Evolutionary conservation across 768 basidiomycete species (phyloP), one percentile per base, ranked within the genome.

Genomic region (Phaffia tasmanica): DNA sequence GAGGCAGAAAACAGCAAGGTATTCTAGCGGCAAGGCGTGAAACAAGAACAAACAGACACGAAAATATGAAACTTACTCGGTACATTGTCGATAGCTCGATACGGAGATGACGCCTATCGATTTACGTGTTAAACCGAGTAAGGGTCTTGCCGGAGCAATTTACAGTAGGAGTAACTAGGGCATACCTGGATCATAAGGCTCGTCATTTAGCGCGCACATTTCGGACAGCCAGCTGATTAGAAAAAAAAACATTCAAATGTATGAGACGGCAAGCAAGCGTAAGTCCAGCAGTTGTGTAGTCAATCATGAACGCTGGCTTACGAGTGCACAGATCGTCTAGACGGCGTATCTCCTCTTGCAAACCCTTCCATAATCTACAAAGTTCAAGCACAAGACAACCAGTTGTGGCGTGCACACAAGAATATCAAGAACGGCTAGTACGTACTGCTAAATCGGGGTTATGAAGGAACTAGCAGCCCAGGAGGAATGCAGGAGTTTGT

Each of bases 281-380:
- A n/a, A n/a, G n/a, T n/a, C n/a, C n/a, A n/a, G n/a, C n/a, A n/a
- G n/a, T n/a, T n/a, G n/a, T n/a, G n/a, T n/a, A n/a, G n/a, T n/a
- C n/a, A n/a, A n/a, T n/a, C n/a, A n/a, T n/a, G n/a, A n/a, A n/a
- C n/a, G n/a, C n/a, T n/a, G n/a, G n/a, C n/a, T n/a, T n/a, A n/a
- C n/a, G n/a, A 46, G 16, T 64, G 59, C 16, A 73, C 59, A 48
- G 72, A 73, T n/a, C 46, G 68, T 72, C 78, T 74, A 0, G 77
- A 73, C 58, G 79, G 80, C 0, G 80, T 82, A 70, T 82, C 80
- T 0, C 81, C 81, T 1, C 81, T 77, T 25, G 73, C 75, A 61
- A 82, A 82, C 15, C 80, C 79, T 69, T 83, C 80, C 25, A 83
- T 73, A 35, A 80, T 73, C 62, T 63, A 50, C 25, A 1, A 19